Percentiles rank a stretch among this genome's conserved stretches.
Conservation (phyloP, 257 asterid genomes). For the Primulina tabacum region DNA sequence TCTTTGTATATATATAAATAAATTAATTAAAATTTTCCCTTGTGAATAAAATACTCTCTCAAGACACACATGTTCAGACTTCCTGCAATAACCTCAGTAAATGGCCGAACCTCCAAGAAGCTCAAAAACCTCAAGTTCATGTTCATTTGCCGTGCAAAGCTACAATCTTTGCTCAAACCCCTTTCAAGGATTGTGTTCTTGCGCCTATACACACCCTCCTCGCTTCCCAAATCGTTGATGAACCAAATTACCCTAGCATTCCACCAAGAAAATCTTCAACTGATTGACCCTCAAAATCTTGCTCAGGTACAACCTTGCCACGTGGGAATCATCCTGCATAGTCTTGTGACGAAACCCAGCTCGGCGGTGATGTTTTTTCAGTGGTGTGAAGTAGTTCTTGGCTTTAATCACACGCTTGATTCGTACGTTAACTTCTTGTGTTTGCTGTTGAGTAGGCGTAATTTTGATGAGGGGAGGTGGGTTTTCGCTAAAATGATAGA, state of each 20-base stretch:
- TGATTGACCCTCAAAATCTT: slow-evolving; percentile 24
- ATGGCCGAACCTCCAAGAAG: no score
- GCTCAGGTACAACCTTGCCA: slow-evolving; percentile 28
- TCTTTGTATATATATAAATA: no score
- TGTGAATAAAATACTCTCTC: no score
- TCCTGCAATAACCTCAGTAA: no score
- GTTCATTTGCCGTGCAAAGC: slow-evolving; percentile 32
- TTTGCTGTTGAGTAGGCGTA: slow-evolving; percentile 27
- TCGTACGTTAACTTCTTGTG: slow-evolving; percentile 30
- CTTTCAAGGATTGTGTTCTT: slow-evolving; percentile 19
- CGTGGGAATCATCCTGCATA: slow-evolving; percentile 26
- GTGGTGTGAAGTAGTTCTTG: slow-evolving; percentile 40
- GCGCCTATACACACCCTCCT: slow-evolving; percentile 19
- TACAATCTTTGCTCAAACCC: slow-evolving; percentile 27
- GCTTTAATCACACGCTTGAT: slow-evolving; percentile 32
- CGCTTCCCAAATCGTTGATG: slow-evolving; percentile 19
- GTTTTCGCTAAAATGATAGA: slow-evolving; percentile 32
- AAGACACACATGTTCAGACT: no score
- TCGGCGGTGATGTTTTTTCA: slow-evolving; percentile 40
- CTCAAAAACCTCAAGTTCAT: slow-evolving; percentile 10
- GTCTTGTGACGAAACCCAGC: slow-evolving; percentile 33
- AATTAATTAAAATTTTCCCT: no score
- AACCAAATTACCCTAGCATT: slow-evolving; percentile 31
- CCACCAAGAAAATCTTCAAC: slow-evolving; percentile 23
- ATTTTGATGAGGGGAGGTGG: slow-evolving; percentile 37